phyloP scores from a whole-genome alignment of 306 rosid species.

The Gastrolobium villosum region DNA sequence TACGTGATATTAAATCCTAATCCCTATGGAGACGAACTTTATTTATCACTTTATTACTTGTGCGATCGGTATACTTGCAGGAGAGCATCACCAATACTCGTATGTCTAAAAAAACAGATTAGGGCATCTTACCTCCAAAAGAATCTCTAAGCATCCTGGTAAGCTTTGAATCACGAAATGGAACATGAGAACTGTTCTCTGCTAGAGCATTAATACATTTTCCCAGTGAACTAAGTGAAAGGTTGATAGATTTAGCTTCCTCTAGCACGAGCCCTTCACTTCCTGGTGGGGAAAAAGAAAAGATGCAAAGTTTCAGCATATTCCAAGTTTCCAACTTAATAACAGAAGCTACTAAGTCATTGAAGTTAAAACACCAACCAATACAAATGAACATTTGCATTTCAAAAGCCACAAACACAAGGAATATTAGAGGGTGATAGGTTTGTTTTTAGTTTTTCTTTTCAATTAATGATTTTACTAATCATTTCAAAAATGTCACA shows the following conservation, averaged over 20 bases:
- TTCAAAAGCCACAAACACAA: slow-evolving; percentile 37
- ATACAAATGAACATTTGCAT: not conserved
- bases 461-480: slow-evolving; percentile 16
- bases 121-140: slow-evolving; percentile 82
- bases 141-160: slow-evolving; percentile 97
- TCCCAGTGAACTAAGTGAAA: slow-evolving; percentile 94
- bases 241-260: slow-evolving; percentile 97
- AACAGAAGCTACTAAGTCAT: slow-evolving; percentile 25
- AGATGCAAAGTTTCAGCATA: slow-evolving; percentile 39
- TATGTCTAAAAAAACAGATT: slow-evolving; percentile 40
- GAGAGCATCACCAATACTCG: not conserved
- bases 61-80: no score
- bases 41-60: no score
- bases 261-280: slow-evolving; percentile 96
- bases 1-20: no score
- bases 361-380: slow-evolving; percentile 27
- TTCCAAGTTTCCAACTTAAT: slow-evolving; percentile 15
- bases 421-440: not conserved
- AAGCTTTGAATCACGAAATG: slow-evolving; percentile 98
- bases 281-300: slow-evolving; percentile 62
- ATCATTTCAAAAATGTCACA: slow-evolving; percentile 18
- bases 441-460: not conserved
- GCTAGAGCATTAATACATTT: slow-evolving; percentile 97
- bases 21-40: no score
- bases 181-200: slow-evolving; percentile 92